Evolutionary conservation across 768 basidiomycete species (phyloP).

Genomic region (Coprinopsis marcescibilis): DNA sequence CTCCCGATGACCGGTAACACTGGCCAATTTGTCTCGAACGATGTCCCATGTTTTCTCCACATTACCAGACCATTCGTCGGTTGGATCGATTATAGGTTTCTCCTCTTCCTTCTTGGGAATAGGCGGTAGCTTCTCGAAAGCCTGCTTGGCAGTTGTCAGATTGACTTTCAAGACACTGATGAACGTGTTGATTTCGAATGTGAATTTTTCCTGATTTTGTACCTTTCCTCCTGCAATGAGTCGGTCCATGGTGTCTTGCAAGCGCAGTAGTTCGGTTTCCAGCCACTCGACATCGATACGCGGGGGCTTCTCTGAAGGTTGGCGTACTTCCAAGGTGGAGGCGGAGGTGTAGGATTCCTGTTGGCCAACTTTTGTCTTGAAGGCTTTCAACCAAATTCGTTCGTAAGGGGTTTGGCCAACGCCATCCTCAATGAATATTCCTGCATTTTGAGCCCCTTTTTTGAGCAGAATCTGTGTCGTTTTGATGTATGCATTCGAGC

Average conservation of each 20-base stretch:
- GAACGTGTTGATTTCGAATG: constrained; percentile 2
- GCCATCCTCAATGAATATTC: constrained; percentile 45
- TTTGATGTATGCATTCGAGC: constrained; percentile 24
- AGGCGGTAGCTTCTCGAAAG: neutral
- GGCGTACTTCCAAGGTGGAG: neutral
- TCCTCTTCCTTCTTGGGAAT: neutral
- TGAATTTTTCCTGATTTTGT: constrained; percentile 1
- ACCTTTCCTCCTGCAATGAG: constrained; percentile 6
- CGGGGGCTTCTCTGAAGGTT: neutral
- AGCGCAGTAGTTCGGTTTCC: constrained; percentile 11
- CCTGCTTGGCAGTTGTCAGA: constrained; percentile 7
- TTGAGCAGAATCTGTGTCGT: constrained; percentile 37
- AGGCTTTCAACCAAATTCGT: constrained; percentile 17
- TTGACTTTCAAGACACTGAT: constrained; percentile 10
- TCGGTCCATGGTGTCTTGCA: constrained; percentile 5
- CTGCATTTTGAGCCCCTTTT: constrained; percentile 30
- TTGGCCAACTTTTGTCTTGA: constrained; percentile 11
- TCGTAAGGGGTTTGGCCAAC: constrained; percentile 41
- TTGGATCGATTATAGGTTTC: neutral
- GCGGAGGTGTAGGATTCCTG: neutral
- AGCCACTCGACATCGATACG: constrained; percentile 5
- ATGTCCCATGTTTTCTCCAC: constrained; percentile 2
- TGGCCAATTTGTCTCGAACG: neutral
- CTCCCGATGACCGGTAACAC: neutral
- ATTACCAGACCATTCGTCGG: neutral